These are phyloP conservation scores for Barnettozyma californica DNA, from an alignment of 805 yeast species.

Conservation along the genomic window DNA sequence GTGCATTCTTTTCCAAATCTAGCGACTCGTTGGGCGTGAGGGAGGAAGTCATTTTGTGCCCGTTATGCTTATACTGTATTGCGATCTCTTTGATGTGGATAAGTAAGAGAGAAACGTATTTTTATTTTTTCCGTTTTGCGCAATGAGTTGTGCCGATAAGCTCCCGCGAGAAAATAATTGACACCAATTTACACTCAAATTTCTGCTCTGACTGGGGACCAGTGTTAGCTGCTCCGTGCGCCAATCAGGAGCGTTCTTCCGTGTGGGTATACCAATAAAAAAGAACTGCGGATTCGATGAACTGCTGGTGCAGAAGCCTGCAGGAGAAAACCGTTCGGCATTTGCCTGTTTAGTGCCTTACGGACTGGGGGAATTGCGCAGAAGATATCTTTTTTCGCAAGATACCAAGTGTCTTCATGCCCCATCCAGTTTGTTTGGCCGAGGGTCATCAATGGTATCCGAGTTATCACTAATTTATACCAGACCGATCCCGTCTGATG, in stretches of 20 bases:
- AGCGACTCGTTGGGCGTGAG: background rate
- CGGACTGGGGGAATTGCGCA: no score
- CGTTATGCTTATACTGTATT: background rate
- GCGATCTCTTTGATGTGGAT: background rate
- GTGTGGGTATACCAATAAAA: no score
- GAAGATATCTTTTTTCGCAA: no score
- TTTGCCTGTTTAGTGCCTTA: background rate
- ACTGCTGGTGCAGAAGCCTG: background rate
- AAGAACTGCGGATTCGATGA: background rate
- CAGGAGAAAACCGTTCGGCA: background rate
- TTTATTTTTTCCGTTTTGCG: background rate
- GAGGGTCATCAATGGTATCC: no score
- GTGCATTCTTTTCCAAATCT: background rate
- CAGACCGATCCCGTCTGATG: no score
- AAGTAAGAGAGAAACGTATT: background rate
- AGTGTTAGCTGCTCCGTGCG: background rate
- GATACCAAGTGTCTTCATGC: no score
- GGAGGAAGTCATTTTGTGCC: background rate
- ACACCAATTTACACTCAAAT: background rate
- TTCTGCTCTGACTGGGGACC: background rate
- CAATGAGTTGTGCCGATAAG: background rate
- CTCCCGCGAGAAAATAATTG: background rate
- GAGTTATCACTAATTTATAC: no score
- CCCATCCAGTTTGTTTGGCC: no score
- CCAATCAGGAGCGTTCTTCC: background rate